These are phyloP conservation scores for Syncephalastrum racemosum DNA, from an alignment of 371 early-diverging fungal genomes.

Conservation along the genomic window DNA sequence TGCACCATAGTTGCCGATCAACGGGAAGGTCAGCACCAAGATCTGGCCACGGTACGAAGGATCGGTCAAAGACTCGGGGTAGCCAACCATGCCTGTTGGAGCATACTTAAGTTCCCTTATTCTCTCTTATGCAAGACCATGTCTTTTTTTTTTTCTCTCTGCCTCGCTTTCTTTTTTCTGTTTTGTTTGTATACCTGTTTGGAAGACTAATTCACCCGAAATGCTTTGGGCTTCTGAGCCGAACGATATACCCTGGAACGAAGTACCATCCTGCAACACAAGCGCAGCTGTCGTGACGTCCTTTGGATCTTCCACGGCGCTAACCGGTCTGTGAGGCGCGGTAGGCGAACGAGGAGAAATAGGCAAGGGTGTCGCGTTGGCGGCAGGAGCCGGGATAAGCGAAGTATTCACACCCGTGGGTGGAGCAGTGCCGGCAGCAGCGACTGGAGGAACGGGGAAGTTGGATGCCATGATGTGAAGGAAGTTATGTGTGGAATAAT, in stretches of 20 bases:
- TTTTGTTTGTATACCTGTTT: conserved; percentile 76
- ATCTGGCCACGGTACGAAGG: conserved; percentile 96
- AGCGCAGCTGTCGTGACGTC: conserved; percentile 63
- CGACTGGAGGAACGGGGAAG: conserved; percentile 39
- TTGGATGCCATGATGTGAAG: conserved; percentile 34
- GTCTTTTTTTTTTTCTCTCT: too few relatives aligned
- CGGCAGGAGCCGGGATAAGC: conserved; percentile 47
- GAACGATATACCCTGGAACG: conserved; percentile 90
- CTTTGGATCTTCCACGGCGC: conserved; percentile 51
- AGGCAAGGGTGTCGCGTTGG: conserved; percentile 41
- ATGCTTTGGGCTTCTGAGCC: conserved; percentile 86
- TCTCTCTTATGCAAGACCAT: conserved; percentile 40
- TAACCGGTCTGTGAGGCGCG: conserved; percentile 56
- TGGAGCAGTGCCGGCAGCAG: conserved; percentile 37
- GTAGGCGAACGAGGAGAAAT: conserved; percentile 44
- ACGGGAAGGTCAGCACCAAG: conserved; percentile 87
- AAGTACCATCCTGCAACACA: conserved; percentile 84
- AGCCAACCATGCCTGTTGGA: conserved; percentile 63
- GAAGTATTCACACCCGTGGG: conserved; percentile 23
- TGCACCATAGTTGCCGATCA: conserved; percentile 93
- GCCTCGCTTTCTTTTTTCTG: not conserved
- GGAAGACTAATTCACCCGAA: conserved; percentile 97
- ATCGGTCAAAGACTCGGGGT: conserved; percentile 96
- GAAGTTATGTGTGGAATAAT: conserved; percentile 2
- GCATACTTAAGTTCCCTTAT: not conserved